Percentiles rank a stretch among this genome's conserved stretches.
Conservation (phyloP, 345 rosid species). For the Populus pruinosa region DNA sequence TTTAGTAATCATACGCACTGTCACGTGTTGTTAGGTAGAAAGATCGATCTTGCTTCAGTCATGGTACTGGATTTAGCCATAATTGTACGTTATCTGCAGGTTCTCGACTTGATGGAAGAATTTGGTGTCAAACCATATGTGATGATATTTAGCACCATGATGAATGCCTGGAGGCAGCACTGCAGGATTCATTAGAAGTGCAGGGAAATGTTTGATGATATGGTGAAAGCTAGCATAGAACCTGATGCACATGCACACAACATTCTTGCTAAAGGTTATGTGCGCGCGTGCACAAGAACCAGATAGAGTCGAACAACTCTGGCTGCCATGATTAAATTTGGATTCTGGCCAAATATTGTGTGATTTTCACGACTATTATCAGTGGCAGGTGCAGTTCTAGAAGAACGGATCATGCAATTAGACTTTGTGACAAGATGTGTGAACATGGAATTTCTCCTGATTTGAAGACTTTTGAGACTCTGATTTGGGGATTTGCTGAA, state of each 20-base stretch:
- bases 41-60: neutral
- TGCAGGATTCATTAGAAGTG: slow-evolving; percentile 64
- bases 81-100: slow-evolving; percentile 33
- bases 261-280: slow-evolving; percentile 64
- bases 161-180: slow-evolving; percentile 65
- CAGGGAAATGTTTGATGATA: slow-evolving; percentile 54
- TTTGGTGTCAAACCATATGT: slow-evolving; percentile 56
- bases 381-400: slow-evolving; percentile 59
- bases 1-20: neutral
- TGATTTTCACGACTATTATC: slow-evolving; percentile 54
- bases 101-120: slow-evolving; percentile 53
- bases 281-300: slow-evolving; percentile 47
- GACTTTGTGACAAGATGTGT: slow-evolving; percentile 49
- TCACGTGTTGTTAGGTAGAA: neutral
- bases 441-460: slow-evolving; percentile 51
- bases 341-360: slow-evolving; percentile 38
- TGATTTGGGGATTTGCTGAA: slow-evolving; percentile 50
- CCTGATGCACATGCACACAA: slow-evolving; percentile 57
- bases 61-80: neutral
- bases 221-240: slow-evolving; percentile 51
- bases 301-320: slow-evolving; percentile 51
- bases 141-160: slow-evolving; percentile 59
- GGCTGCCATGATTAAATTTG: neutral
- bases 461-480: slow-evolving; percentile 56
- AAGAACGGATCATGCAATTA: slow-evolving; percentile 35